Base-by-base conservation (phyloP, 179 eudicot genomes). In the Drosera spatulata region DNA sequence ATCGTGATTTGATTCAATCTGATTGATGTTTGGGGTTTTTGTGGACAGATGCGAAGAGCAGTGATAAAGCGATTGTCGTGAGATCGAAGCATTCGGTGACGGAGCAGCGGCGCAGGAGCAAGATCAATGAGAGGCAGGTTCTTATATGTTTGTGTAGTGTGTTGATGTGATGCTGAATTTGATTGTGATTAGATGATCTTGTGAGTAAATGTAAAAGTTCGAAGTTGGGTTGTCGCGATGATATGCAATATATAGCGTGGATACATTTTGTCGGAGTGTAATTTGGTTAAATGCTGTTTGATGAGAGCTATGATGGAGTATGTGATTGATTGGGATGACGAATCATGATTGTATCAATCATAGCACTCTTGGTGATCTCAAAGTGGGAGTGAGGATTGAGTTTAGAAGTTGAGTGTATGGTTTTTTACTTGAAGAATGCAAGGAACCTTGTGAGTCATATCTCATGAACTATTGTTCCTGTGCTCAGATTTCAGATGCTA, bases 1-100 rank as follows among this genome's bases (percentile, higher is more conserved):
- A 6, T 55, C 39, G 4, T 22, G 10, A 10, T 37, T 4, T 33
- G 58, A 13, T 55, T 55, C 14, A 55, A 22, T 6, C 33, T 0
- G 8, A 7, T 4, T 3, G 58, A 13, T 22, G 33, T 55, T 37
- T 55, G 37, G 7, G 52, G 15, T 41, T 38, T 46, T 10, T 55
- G 38, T 54, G 46, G 46, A 71, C 49, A 74, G 97, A 85, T 53
- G 71, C 69, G 33, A 81, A 71, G 78, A 77, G 71, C 58, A 73
- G 57, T 61, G 82, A 75, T 61, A 91, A 82, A 71, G 76, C 68
- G 14, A 80, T 57, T 46, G 77, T 81, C 53, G 71, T 63, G 44
- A 79, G 96, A 14, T 85, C 96, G 4, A 91, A 91, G 76, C 97
- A 91, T 73, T 91, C 97, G 0, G 97, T 83, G 70, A 88, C 96